A percentile compares a stretch with the other conserved stretches of the same genome.
phyloP scores from a whole-genome alignment of 225 moss, liverwort and hornwort species.

The Bryum argenteum region DNA sequence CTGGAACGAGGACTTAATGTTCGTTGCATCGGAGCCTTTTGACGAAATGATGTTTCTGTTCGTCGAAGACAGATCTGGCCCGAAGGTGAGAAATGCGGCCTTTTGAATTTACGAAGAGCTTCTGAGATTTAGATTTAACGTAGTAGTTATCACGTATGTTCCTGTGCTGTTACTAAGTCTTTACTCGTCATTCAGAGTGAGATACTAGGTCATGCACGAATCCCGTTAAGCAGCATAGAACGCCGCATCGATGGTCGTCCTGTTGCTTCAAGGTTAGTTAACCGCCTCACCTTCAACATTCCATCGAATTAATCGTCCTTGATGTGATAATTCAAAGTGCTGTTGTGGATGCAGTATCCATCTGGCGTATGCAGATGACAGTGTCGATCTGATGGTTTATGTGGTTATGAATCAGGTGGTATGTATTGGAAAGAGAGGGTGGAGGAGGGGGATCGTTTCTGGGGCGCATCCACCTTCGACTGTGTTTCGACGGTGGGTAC shows the following conservation, averaged over 20 bases:
- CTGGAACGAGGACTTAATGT: slow-evolving; percentile 76
- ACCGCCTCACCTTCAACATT: too few species aligned
- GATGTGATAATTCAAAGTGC: too few species aligned
- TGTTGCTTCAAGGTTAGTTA: slow-evolving; percentile 62
- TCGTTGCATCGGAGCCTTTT: slow-evolving; percentile 82
- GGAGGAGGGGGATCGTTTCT: slow-evolving; percentile 62
- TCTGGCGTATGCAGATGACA: too few species aligned
- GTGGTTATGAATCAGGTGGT: slow-evolving; percentile 54
- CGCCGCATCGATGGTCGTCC: slow-evolving; percentile 83
- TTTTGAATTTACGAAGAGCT: too few species aligned
- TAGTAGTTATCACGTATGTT: too few species aligned
- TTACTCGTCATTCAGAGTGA: too few species aligned
- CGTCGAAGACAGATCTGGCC: slow-evolving; percentile 52
- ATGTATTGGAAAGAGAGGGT: slow-evolving; percentile 66
- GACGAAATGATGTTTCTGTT: slow-evolving; percentile 62
- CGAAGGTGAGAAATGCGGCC: slow-evolving; percentile 29
- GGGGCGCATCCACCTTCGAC: slow-evolving; percentile 76
- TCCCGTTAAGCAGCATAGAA: slow-evolving; percentile 60
- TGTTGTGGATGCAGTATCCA: not conserved
- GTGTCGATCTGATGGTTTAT: not conserved
- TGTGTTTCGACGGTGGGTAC: slow-evolving; percentile 92
- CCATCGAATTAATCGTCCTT: too few species aligned
- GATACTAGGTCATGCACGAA: slow-evolving; percentile 62
- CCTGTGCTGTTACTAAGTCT: accelerated
- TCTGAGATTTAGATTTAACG: too few species aligned